phyloP scores from a whole-genome alignment of 2,329 filamentous ascomycete genomes.

The Colletotrichum limetticola region DNA sequence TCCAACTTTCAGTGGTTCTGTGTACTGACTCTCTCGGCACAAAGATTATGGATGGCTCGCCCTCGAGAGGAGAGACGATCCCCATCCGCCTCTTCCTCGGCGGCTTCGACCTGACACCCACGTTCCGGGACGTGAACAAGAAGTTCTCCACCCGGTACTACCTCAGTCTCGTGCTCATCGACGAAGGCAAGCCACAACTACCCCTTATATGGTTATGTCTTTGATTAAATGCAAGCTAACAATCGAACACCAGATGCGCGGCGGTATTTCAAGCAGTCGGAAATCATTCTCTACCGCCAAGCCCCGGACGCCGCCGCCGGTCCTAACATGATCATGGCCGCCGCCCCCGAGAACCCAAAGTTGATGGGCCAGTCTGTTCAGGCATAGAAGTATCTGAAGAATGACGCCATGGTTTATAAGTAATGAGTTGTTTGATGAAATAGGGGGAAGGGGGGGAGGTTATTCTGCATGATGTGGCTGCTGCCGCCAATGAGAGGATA shows the following conservation, averaged over 20 bases:
- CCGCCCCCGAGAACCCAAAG: conserved; percentile 59
- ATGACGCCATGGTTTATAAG: conserved; percentile 8
- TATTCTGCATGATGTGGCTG: neutral
- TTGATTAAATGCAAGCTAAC: neutral
- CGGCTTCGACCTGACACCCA: conserved; percentile 96
- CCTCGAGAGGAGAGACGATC: conserved; percentile 92
- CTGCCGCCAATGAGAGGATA: conserved; percentile 18
- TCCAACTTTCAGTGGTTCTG: neutral
- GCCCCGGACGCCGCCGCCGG: conserved; percentile 65
- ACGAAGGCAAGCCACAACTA: conserved; percentile 74
- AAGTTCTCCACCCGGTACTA: conserved; percentile 99
- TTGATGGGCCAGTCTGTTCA: conserved; percentile 48
- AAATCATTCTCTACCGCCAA: conserved; percentile 96
- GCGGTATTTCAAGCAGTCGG: conserved; percentile 98
- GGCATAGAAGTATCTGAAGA: conserved; percentile 10
- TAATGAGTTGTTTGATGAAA: conserved; percentile 4
- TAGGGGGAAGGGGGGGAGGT: too few species aligned
- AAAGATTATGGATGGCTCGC: conserved; percentile 99
- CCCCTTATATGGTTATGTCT: conserved; percentile 17
- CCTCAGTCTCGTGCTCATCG: conserved; percentile 92
- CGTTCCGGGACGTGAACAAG: conserved; percentile 99
- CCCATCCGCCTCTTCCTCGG: conserved; percentile 97
- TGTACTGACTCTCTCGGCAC: conserved; percentile 17
- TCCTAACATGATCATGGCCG: conserved; percentile 49
- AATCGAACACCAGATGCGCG: conserved; percentile 75